Base-by-base conservation (phyloP, 345 rosid species). In the Lepidium sativum region DNA sequence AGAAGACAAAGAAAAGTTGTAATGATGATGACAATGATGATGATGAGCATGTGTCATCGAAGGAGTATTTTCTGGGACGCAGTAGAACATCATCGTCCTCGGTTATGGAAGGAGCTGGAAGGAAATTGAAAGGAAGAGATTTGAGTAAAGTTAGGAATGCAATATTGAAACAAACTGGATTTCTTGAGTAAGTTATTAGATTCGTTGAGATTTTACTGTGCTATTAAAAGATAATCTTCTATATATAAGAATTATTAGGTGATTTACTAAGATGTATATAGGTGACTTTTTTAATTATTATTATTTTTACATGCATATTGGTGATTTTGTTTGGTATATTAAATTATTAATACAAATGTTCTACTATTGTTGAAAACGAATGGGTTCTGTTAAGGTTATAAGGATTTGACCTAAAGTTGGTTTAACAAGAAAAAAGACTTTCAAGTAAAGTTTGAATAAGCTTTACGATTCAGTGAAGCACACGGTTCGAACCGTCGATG, bases 111-210 rank as follows among this genome's bases (percentile, higher is more conserved):
- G 98, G 98, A 27, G 86, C 68, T 27, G 92, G 98, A 12, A 81
- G 95, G 81, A 89, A 77, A 29, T 76, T 92, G 54, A 92, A 89
- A 76, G 98, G 95, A 47, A 75, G 98, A 74, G 95, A 89, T 48
- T 81, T 92, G 33, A 80, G 88, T 70, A 80, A 69, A 65, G 82
- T 92, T 43, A 89, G 98, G 70, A 79, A 92, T 70, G 89, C 92
- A 42, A 70, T 89, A 5, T 72, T 92, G 68, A 87, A 80, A 47
- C 81, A 67, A 71, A 92, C 98, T 52, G 97, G 98, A 15, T 92
- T 92, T 54, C 91, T 92, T 65, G 97, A 92, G 60, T 75, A 42
- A 3, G 12, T 68, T 31, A 16, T 40, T 52, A 16, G 15, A 44
- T 17, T 59, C 68, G 25, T 59, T 27, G 31, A 23, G 21, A 20